Base-by-base conservation (phyloP, 1,284 basidiomycete genomes). In the Cerioporus squamosus region DNA sequence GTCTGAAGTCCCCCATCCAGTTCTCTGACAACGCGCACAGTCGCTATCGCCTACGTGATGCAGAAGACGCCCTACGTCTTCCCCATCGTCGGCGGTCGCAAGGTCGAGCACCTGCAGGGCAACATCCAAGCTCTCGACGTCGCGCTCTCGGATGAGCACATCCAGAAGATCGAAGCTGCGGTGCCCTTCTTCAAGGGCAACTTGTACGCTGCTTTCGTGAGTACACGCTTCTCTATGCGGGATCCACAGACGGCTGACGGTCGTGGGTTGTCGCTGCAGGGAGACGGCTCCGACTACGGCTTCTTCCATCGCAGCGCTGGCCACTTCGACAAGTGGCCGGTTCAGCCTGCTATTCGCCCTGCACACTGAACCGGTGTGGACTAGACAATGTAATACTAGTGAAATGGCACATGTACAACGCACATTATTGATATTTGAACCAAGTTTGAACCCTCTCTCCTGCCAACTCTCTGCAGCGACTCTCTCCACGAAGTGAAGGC, bases 61-160 rank as follows among this genome's bases (percentile, higher is more conserved):
- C 67, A 68, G 14, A 68, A 68, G 62, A 44, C 59, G 6, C 66
- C 65, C 1, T 63, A 66, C 47, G 63, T 64, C 18, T 68, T 69
- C 56, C 66, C 68, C 2, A 58, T 66, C 51, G 44, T 66, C 43
- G 63, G 68, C 14, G 65, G 65, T 5, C 61, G 68, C 36, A 69
- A 69, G 49, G 55, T 66, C 42, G 66, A 65, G 47, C 68, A 69
- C 2, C 59, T 69, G 3, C 45, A 55, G 0, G 57, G 45, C 5
- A 67, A 69, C 43, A 40, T 69, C 22, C 45, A 53, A 20, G 67
- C 68, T 12, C 60, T 70, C 18, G 55, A 60, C 20, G 62, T 70
- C 22, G 49, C 55, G 5, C 58, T 70, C 31, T 38, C 60, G 0
- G 44, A 60, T 0, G 66, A 68, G 42, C 64, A 70, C 9, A 56